Conservation (phyloP, 805 yeast species). For the Candida easanensis region DNA sequence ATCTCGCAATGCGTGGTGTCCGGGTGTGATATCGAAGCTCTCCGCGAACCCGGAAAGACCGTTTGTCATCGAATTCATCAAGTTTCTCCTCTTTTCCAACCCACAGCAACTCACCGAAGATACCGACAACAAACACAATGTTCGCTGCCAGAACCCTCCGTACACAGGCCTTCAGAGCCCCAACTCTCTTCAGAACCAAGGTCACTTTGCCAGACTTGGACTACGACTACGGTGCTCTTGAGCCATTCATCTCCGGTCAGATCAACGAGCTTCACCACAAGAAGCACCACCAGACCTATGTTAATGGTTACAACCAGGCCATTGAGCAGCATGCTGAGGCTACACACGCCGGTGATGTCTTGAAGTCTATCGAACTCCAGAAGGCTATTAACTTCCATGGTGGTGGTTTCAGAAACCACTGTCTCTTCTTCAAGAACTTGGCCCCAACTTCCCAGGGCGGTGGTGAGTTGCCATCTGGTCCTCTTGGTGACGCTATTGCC, state of each 20-base stretch:
- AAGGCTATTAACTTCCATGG: conserved; percentile 86
- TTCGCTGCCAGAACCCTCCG: conserved; percentile 29
- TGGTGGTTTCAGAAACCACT: conserved; percentile 88
- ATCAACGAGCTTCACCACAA: conserved; percentile 85
- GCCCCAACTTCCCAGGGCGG: conserved; percentile 77
- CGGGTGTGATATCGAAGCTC: too few relatives aligned
- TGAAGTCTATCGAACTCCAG: conserved; percentile 61
- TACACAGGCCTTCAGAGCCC: conserved; percentile 19
- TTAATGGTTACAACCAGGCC: conserved; percentile 78
- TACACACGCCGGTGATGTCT: conserved; percentile 50
- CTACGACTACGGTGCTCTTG: conserved; percentile 82
- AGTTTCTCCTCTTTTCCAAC: conserved; percentile 1
- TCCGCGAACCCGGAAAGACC: too few relatives aligned
- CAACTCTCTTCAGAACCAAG: conserved; percentile 47
- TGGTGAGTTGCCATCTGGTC: conserved; percentile 60
- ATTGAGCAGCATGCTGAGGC: conserved; percentile 73
- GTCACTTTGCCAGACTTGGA: conserved; percentile 78
- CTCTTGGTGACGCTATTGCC: conserved; percentile 55
- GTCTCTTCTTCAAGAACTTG: conserved; percentile 82
- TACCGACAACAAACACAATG: conserved; percentile 9
- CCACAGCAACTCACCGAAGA: not conserved
- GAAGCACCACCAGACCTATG: conserved; percentile 92
- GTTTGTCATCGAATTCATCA: not conserved
- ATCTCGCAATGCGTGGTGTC: too few relatives aligned
- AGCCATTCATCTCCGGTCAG: conserved; percentile 82